Percentiles rank a stretch among this genome's conserved stretches.
These are phyloP conservation scores for Talinum fruticosum DNA, from an alignment of 148 eudicot species.

Conservation along the genomic window DNA sequence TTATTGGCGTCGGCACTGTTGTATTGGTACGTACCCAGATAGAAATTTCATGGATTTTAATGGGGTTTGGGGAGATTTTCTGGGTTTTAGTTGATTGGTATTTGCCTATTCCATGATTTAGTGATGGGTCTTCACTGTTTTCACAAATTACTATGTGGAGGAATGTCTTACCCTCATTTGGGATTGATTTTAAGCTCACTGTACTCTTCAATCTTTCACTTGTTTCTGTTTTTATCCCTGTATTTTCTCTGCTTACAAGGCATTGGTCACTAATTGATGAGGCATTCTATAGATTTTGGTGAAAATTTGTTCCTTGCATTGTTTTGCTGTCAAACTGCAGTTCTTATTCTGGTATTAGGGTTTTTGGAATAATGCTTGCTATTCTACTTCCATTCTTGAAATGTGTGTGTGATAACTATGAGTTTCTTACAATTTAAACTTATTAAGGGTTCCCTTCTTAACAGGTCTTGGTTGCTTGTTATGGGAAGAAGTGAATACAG, in stretches of 20 bases:
- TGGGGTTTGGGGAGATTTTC: neutral
- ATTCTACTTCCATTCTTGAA: neutral
- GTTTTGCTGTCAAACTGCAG: neutral
- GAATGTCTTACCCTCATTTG: neutral
- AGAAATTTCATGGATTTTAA: neutral
- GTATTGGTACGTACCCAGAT: constrained; percentile 14
- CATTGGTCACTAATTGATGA: neutral
- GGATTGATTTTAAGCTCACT: neutral
- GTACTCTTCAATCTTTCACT: neutral
- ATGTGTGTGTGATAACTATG: neutral
- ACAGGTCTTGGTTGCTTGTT: neutral
- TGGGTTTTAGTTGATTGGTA: constrained; percentile 15
- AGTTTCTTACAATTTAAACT: neutral
- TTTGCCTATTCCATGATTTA: neutral
- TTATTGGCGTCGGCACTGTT: constrained; percentile 12
- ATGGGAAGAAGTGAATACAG: constrained; percentile 8
- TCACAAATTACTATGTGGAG: neutral
- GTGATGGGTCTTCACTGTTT: constrained; percentile 1
- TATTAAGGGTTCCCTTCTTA: neutral
- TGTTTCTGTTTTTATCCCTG: neutral
- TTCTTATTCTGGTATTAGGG: constrained; percentile 1
- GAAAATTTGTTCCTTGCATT: neutral
- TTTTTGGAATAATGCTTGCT: neutral
- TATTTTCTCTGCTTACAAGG: neutral
- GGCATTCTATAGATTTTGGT: neutral